Conservation (phyloP, 768 basidiomycete genomes). For the Hericium erinaceus region DNA sequence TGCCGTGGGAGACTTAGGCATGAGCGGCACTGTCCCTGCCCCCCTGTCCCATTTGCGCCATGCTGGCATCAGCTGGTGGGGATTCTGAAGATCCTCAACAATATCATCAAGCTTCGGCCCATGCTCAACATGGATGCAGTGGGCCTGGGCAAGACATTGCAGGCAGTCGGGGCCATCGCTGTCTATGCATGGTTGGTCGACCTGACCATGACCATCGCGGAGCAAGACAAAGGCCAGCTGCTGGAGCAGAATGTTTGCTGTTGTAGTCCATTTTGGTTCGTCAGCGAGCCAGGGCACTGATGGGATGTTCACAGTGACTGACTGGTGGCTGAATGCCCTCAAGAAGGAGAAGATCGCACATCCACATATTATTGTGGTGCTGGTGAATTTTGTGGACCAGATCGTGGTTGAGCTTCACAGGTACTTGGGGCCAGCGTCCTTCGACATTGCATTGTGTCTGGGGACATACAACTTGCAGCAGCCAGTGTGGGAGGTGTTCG, state of each 20-base stretch:
- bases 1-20: not conserved
- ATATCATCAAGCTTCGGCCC: not conserved
- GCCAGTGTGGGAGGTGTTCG: too few species aligned
- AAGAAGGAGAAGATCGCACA: too few species aligned
- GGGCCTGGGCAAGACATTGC: constrained; percentile 18
- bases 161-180: constrained; percentile 13
- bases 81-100: constrained; percentile 14
- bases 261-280: not conserved
- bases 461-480: too few species aligned
- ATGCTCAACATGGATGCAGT: constrained; percentile 20
- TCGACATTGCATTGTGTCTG: too few species aligned
- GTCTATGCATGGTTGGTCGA: not conserved
- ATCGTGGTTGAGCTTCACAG: too few species aligned
- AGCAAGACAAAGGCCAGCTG: not conserved
- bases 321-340: not conserved
- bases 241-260: not conserved
- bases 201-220: not conserved
- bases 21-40: constrained; percentile 9
- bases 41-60: not conserved
- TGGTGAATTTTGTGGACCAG: too few species aligned
- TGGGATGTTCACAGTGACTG: not conserved
- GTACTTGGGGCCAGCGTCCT: too few species aligned
- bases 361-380: too few species aligned
- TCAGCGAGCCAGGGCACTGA: not conserved
- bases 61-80: constrained; percentile 6